Evolutionary conservation across 148 eudicot species (phyloP).

Genomic region (Cornus suecica): DNA sequence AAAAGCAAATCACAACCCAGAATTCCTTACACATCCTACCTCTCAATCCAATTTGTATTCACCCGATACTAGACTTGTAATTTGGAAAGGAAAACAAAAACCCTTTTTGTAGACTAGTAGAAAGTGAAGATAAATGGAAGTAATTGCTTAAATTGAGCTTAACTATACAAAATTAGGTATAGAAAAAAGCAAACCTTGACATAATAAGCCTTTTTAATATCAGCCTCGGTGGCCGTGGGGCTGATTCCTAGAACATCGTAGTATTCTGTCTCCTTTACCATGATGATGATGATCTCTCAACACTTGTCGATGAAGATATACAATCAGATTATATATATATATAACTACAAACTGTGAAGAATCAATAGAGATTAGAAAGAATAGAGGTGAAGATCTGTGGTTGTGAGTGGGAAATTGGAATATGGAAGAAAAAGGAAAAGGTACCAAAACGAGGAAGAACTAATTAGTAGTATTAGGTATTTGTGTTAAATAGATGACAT

Average conservation of each 20-base stretch:
- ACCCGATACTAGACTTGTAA: no score
- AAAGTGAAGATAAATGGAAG: background rate
- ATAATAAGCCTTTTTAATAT: slow-evolving; percentile 86
- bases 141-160: background rate
- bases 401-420: no score
- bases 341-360: no score
- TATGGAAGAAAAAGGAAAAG: no score
- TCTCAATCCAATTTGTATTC: background rate
- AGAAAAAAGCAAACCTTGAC: slow-evolving; percentile 42
- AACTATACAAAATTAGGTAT: background rate
- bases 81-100: background rate
- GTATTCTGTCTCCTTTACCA: slow-evolving; percentile 89
- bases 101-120: background rate
- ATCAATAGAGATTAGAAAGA: no score
- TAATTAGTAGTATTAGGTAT: background rate
- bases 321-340: no score
- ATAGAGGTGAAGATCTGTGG: no score
- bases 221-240: slow-evolving; percentile 76
- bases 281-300: no score
- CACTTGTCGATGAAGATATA: background rate
- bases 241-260: slow-evolving; percentile 76
- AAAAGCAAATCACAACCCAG: background rate
- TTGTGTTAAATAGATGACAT: background rate
- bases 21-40: background rate
- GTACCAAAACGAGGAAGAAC: background rate